A percentile compares a stretch with the other conserved stretches of the same genome.
Conservation (phyloP, 345 rosid genomes). For the Salix dunnii region DNA sequence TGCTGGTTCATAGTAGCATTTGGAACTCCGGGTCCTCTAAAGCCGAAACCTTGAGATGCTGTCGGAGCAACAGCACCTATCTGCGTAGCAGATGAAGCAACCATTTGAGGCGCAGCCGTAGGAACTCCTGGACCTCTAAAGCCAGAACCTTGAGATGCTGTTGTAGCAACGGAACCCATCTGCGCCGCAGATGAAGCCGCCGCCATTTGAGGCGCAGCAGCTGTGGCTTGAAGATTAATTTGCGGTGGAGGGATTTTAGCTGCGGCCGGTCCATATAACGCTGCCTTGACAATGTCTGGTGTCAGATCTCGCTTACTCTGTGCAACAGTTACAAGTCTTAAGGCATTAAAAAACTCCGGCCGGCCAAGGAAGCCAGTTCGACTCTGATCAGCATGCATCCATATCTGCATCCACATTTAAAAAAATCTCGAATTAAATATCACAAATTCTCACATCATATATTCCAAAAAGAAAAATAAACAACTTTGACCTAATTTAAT, state of each 20-base stretch:
- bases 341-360: conserved; percentile 78
- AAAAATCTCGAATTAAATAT: neutral
- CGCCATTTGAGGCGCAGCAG: conserved; percentile 19
- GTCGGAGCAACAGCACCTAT: conserved; percentile 35
- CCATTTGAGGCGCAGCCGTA: conserved; percentile 14
- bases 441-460: neutral
- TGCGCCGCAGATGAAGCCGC: conserved; percentile 34
- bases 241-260: conserved; percentile 91
- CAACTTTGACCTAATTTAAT: neutral
- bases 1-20: conserved; percentile 44
- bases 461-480: neutral
- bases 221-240: conserved; percentile 60
- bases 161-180: conserved; percentile 34
- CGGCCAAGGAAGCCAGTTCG: conserved; percentile 76
- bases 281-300: conserved; percentile 93
- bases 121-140: conserved; percentile 40
- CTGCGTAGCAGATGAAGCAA: conserved; percentile 33
- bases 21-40: conserved; percentile 60
- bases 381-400: conserved; percentile 81
- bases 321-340: conserved; percentile 93
- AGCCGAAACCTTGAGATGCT: conserved; percentile 44
- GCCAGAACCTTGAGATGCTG: conserved; percentile 42
- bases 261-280: conserved; percentile 88
- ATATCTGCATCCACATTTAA: conserved; percentile 53
- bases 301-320: conserved; percentile 93